phyloP scores from a whole-genome alignment of 108 stramenopile species.

The Nitzschia sp. region DNA sequence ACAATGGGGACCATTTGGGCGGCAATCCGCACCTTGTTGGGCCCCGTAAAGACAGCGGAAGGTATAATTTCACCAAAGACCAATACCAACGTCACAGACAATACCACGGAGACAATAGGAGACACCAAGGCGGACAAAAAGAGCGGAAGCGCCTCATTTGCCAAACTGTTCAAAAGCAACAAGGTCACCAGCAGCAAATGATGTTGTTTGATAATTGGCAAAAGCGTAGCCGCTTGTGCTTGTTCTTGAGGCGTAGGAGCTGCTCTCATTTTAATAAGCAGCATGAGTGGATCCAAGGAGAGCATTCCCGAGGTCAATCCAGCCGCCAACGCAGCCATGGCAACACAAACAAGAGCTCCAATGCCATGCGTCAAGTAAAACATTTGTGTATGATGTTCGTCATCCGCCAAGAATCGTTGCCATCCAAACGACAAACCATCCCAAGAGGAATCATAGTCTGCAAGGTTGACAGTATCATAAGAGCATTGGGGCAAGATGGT shows the following conservation, averaged over 20 bases:
- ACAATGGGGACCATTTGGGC: constrained; percentile 77
- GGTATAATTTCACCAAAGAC: constrained; percentile 84
- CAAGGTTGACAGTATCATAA: too few species aligned
- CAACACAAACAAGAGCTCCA: constrained; percentile 62
- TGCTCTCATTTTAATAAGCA: constrained; percentile 73
- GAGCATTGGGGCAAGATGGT: constrained; percentile 7
- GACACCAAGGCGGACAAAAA: constrained; percentile 90
- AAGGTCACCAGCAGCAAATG: constrained; percentile 92
- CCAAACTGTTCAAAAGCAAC: constrained; percentile 86
- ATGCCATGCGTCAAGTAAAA: constrained; percentile 35
- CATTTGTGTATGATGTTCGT: background rate
- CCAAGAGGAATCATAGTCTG: too few species aligned
- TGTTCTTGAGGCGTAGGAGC: constrained; percentile 45
- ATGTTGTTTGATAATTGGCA: constrained; percentile 79
- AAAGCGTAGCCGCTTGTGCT: constrained; percentile 41
- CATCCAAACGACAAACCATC: too few species aligned
- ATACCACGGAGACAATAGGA: constrained; percentile 71
- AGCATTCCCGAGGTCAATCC: constrained; percentile 93
- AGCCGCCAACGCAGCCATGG: constrained; percentile 84
- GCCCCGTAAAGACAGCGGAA: constrained; percentile 90
- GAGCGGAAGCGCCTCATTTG: constrained; percentile 93
- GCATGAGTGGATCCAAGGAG: constrained; percentile 80
- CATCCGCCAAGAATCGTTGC: too few species aligned
- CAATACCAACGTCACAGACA: constrained; percentile 90
- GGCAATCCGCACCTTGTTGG: constrained; percentile 84